Evolutionary conservation across 2,329 filamentous ascomycete species (phyloP).

Genomic region (Diplodia seriata): DNA sequence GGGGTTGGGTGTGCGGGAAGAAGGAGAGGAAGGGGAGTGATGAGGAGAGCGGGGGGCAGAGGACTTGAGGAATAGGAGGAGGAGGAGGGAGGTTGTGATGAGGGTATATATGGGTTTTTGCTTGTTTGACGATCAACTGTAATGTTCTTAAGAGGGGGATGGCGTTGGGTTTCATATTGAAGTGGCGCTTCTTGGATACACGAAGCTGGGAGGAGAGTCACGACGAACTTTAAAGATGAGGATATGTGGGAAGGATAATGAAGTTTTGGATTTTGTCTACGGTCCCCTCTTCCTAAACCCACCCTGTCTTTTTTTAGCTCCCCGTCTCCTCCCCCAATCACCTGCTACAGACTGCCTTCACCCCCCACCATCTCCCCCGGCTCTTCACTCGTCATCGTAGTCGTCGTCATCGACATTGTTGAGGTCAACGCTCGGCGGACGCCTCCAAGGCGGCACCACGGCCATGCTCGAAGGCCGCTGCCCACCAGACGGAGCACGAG

Average conservation of each 20-base stretch:
- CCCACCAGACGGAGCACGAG: background rate
- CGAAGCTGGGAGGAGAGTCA: background rate
- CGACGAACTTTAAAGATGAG: background rate
- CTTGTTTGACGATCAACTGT: background rate
- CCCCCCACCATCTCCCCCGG: no score
- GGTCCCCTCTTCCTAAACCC: background rate
- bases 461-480: no score
- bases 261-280: background rate
- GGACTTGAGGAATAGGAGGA: background rate
- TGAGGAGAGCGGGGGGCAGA: background rate
- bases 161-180: background rate
- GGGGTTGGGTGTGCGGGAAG: slow-evolving; percentile 52
- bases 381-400: background rate
- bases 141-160: background rate
- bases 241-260: background rate
- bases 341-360: background rate
- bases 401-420: no score
- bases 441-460: no score
- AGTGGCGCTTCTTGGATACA: no score
- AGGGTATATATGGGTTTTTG: background rate
- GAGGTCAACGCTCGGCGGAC: no score
- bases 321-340: background rate
- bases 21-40: background rate
- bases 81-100: background rate
- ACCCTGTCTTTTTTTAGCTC: background rate